Conservation (phyloP, 441 rosid genomes). For the Bocquillonia castaneifolia region DNA sequence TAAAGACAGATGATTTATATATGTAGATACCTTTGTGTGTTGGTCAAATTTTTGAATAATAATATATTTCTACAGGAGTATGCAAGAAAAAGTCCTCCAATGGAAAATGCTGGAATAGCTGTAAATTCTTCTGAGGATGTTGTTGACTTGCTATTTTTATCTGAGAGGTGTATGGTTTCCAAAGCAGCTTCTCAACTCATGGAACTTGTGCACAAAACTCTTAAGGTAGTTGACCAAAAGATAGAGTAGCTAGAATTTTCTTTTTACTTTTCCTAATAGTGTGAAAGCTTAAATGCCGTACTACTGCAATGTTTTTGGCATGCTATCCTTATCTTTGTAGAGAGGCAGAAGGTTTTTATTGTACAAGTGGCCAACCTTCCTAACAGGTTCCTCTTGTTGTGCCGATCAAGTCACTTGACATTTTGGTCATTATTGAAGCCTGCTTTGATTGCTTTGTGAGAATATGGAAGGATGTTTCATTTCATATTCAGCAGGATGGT, state of each 20-base stretch:
- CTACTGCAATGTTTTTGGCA: neutral
- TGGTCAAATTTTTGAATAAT: slow-evolving; percentile 19
- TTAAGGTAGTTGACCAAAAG: slow-evolving; percentile 44
- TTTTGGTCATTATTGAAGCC: neutral
- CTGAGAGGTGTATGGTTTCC: slow-evolving; percentile 81
- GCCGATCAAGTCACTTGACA: neutral
- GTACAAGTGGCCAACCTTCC: neutral
- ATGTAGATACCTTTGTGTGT: slow-evolving; percentile 7
- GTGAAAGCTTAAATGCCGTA: neutral
- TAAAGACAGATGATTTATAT: slow-evolving; percentile 8
- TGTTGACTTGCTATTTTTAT: slow-evolving; percentile 68
- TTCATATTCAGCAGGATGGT: neutral
- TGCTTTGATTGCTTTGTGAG: neutral
- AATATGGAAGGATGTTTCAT: neutral
- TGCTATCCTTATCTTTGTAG: neutral
- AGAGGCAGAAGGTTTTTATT: neutral
- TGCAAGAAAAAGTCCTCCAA: slow-evolving; percentile 31
- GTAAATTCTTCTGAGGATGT: slow-evolving; percentile 45
- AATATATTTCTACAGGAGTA: slow-evolving; percentile 48
- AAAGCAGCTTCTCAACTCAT: slow-evolving; percentile 79
- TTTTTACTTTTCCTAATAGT: neutral
- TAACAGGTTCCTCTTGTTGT: neutral
- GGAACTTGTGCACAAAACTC: slow-evolving; percentile 76
- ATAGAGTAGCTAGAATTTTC: neutral
- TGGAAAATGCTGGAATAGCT: slow-evolving; percentile 31